A percentile compares a stretch with the other conserved stretches of the same genome.
Evolutionary conservation across 495 filamentous ascomycete species (phyloP).

Genomic region (Glarea lozoyensis): DNA sequence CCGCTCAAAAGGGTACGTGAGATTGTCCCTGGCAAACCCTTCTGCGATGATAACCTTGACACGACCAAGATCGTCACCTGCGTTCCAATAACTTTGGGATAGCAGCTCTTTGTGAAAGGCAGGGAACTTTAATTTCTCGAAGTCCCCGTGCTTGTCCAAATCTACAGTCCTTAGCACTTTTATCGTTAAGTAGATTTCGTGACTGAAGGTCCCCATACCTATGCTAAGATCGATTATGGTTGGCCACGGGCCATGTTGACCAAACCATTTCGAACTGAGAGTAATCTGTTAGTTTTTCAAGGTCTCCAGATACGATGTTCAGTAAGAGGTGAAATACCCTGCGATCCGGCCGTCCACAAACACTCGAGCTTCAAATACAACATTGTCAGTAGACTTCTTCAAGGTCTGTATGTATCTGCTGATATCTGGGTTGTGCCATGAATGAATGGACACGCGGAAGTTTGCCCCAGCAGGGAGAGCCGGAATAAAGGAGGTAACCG

Average conservation of each 20-base stretch:
- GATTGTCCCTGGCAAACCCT: slow-evolving; percentile 48
- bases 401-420: slow-evolving; percentile 51
- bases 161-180: slow-evolving; percentile 31
- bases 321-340: slow-evolving; percentile 49
- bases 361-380: slow-evolving; percentile 61
- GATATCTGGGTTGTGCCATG: slow-evolving; percentile 60
- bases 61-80: slow-evolving; percentile 59
- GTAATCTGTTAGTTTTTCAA: not conserved
- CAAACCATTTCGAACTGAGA: slow-evolving; percentile 14
- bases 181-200: not conserved
- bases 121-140: slow-evolving; percentile 61
- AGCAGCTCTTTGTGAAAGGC: slow-evolving; percentile 64
- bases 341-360: slow-evolving; percentile 60
- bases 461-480: slow-evolving; percentile 48
- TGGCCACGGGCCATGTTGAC: slow-evolving; percentile 45
- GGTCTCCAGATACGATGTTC: not conserved
- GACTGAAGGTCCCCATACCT: slow-evolving; percentile 24
- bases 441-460: slow-evolving; percentile 75
- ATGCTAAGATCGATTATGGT: slow-evolving; percentile 40
- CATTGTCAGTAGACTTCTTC: slow-evolving; percentile 49
- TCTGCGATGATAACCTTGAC: slow-evolving; percentile 76
- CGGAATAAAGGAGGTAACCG: slow-evolving; percentile 70
- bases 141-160: slow-evolving; percentile 52
- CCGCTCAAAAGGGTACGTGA: slow-evolving; percentile 50
- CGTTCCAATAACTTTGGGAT: slow-evolving; percentile 62